Base-by-base conservation (phyloP, 805 yeast species). In the Pichia nakasei region DNA sequence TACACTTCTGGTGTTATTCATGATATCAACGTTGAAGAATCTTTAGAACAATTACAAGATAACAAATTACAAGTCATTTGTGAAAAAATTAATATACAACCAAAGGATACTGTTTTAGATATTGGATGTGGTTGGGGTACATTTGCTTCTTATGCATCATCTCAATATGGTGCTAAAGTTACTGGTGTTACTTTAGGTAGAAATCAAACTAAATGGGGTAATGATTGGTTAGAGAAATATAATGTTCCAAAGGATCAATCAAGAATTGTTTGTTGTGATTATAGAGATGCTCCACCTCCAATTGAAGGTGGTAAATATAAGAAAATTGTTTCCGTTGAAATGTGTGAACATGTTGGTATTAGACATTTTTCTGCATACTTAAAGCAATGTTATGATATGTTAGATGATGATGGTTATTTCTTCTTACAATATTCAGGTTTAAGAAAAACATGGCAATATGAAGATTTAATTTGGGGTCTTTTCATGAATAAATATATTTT, bases 91-190 rank as follows among this genome's bases (percentile, higher is more conserved):
- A 84, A 75, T 48, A 71, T 87, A 55, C 59, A 80, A 58, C 56
- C 75, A 52, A 93, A 86, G 55, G 96, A 87, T 52, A 69, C 68
- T 48, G 70, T 86, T 62, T 77, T 87, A 48, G 96, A 87, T 59
- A 68, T 87, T 47, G 96, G 96, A 50, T 87, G 96, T 66, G 96
- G 96, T 55, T 87, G 96, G 96, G 96, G 96, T 60, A 84, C 96
- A 41, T 73, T 89, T 59, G 87, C 95, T 38, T 73, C 91, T 26
- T 86, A 71, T 64, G 88, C 93, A 26, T 84, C 95, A 3, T 75
- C 80, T 49, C 79, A 82, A 60, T 81, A 82, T 57, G 94, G 89
- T 47, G 95, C 96, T 38, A 65, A 75, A 43, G 94, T 84, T 47
- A 87, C 96, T 44, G 96, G 96, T 68, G 69, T 87, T 56, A 87